Conservation (phyloP, 208 protist genomes). For the Porcisia hertigi region DNA sequence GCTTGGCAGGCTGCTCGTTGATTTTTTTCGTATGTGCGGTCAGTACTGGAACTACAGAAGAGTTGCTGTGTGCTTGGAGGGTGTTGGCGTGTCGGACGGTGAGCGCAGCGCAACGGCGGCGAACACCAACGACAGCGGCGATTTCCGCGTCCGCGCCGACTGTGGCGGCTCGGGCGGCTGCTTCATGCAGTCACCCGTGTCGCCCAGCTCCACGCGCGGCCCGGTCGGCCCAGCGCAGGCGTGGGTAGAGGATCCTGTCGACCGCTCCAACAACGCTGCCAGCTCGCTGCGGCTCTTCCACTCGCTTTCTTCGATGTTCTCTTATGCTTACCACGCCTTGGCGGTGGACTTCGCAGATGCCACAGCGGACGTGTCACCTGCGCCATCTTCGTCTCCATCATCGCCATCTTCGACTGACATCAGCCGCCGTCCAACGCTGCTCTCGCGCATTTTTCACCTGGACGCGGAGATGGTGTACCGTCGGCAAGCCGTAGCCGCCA, state of each 20-base stretch:
- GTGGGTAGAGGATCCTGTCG: slow-evolving; percentile 70
- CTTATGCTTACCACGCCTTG: slow-evolving; percentile 69
- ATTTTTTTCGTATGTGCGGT: slow-evolving; percentile 95
- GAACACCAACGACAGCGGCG: background rate
- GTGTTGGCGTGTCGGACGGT: slow-evolving; percentile 3
- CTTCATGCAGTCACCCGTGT: slow-evolving; percentile 23
- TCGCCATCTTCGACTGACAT: slow-evolving; percentile 59
- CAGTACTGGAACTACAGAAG: slow-evolving; percentile 79
- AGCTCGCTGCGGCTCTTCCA: slow-evolving; percentile 80
- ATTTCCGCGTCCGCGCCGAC: slow-evolving; percentile 19
- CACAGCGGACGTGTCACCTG: slow-evolving; percentile 1
- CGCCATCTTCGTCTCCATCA: background rate
- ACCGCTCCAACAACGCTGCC: slow-evolving; percentile 79
- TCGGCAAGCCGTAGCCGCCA: slow-evolving; percentile 51
- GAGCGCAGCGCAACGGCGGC: background rate
- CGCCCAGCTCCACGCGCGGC: slow-evolving; percentile 23
- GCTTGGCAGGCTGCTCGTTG: slow-evolving; percentile 90
- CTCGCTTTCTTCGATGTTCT: slow-evolving; percentile 69
- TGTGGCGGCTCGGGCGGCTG: slow-evolving; percentile 1
- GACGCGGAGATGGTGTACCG: slow-evolving; percentile 55
- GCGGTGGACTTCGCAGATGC: slow-evolving; percentile 38
- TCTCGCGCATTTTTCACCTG: slow-evolving; percentile 83
- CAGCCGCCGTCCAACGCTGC: slow-evolving; percentile 68
- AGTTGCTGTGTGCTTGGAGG: slow-evolving; percentile 77
- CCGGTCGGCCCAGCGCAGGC: slow-evolving; percentile 45